These are phyloP conservation scores for Globisporangium spiculum DNA, from an alignment of 352 stramenopile genomes.

Conservation along the genomic window DNA sequence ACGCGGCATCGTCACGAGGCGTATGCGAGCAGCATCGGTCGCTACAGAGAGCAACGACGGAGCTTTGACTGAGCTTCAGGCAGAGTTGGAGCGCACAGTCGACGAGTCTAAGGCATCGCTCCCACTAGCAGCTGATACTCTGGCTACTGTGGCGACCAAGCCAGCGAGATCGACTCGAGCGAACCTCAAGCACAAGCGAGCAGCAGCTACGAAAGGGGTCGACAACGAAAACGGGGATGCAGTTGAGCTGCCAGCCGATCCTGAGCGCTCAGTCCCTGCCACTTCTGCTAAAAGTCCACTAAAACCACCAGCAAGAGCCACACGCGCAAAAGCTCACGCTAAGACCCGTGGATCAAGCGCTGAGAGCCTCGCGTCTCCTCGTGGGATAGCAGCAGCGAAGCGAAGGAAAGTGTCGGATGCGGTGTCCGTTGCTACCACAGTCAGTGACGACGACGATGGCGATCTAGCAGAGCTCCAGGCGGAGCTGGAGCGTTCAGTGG, in stretches of 20 bases:
- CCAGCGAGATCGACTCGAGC: background rate
- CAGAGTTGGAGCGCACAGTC: constrained; percentile 6
- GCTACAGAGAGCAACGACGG: constrained; percentile 5
- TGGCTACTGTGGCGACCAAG: background rate
- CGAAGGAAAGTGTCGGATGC: constrained; percentile 11
- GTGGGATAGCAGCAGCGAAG: background rate
- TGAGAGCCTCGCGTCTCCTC: background rate
- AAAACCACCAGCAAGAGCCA: constrained; percentile 8
- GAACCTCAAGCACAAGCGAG: background rate
- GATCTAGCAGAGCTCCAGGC: constrained; percentile 31
- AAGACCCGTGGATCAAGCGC: background rate
- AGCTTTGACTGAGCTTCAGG: constrained; percentile 8
- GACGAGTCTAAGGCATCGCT: background rate
- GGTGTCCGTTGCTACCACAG: constrained; percentile 19
- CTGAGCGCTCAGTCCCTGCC: background rate
- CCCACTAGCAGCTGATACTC: background rate
- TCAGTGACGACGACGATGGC: constrained; percentile 24
- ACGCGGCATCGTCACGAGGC: constrained; percentile 1
- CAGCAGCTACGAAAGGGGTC: background rate
- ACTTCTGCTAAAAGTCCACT: background rate
- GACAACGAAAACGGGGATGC: constrained; percentile 7
- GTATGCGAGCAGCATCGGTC: constrained; percentile 9
- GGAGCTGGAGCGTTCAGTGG: constrained; percentile 19
- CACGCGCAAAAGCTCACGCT: background rate
- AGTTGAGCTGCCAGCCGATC: constrained; percentile 7